A percentile compares a stretch with the other conserved stretches of the same genome.
phyloP scores from a whole-genome alignment of 1,139 yeast species.

The Lodderomyces oxycetoniae region DNA sequence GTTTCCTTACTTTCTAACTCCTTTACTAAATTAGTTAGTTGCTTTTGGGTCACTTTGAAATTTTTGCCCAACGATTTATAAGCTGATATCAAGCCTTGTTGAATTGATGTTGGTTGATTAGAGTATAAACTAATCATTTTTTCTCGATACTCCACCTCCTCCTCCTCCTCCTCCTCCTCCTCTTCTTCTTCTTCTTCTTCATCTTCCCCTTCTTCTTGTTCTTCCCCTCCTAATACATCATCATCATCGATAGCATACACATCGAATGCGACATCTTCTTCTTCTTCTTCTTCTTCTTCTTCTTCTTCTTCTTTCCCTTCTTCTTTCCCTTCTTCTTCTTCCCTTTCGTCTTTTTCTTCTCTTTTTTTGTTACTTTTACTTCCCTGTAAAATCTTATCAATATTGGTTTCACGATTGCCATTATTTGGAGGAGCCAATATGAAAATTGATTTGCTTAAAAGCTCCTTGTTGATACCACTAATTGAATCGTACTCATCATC shows the following conservation, averaged over 20 bases:
- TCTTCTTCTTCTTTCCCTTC: slow-evolving; percentile 18
- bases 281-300: slow-evolving; percentile 16
- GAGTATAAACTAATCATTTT: slow-evolving; percentile 73
- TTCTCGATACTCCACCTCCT: slow-evolving; percentile 35
- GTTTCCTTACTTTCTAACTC: slow-evolving; percentile 60
- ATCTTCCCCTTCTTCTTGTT: slow-evolving; percentile 15
- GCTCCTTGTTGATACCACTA: slow-evolving; percentile 13
- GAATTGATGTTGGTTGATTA: slow-evolving; percentile 69
- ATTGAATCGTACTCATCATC: slow-evolving; percentile 18
- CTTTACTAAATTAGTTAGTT: slow-evolving; percentile 54
- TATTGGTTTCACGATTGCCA: not conserved
- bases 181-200: slow-evolving; percentile 28
- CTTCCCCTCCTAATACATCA: no score
- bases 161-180: slow-evolving; percentile 18
- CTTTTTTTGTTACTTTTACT: slow-evolving; percentile 19
- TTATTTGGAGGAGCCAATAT: slow-evolving; percentile 11
- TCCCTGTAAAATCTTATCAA: slow-evolving; percentile 15
- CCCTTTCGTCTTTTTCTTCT: slow-evolving; percentile 1
- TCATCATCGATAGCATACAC: slow-evolving; percentile 16
- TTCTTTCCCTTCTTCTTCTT: not conserved
- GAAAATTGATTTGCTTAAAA: slow-evolving; percentile 15
- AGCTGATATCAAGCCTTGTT: slow-evolving; percentile 71
- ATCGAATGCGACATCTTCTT: not conserved
- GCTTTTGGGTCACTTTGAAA: slow-evolving; percentile 59
- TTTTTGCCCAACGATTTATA: slow-evolving; percentile 69